Evolutionary conservation across 1,284 basidiomycete species (phyloP).

Genomic region (Bjerkandera adusta): DNA sequence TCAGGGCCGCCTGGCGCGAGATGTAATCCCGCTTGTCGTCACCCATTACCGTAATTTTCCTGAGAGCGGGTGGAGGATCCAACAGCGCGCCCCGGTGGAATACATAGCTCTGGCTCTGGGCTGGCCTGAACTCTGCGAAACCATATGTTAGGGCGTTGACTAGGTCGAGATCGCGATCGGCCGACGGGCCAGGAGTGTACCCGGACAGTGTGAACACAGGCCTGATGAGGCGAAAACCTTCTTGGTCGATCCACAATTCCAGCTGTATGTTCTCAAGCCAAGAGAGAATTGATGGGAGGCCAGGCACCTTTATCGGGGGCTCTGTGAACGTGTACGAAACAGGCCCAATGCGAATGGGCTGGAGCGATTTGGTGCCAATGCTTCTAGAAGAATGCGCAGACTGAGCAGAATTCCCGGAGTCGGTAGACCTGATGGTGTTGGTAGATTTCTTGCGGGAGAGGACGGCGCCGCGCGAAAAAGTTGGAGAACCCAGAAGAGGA

Average conservation of each 20-base stretch:
- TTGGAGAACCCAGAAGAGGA: slow-evolving; percentile 2
- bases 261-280: slow-evolving; percentile 56
- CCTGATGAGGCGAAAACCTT: slow-evolving; percentile 64
- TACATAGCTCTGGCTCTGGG: slow-evolving; percentile 50
- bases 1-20: slow-evolving; percentile 66
- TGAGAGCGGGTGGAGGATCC: slow-evolving; percentile 66
- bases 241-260: slow-evolving; percentile 78
- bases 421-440: slow-evolving; percentile 7
- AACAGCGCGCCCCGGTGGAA: slow-evolving; percentile 73
- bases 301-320: slow-evolving; percentile 16
- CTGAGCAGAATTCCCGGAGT: slow-evolving; percentile 4
- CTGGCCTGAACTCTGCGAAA: slow-evolving; percentile 64
- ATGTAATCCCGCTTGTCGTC: slow-evolving; percentile 70
- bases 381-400: slow-evolving; percentile 4
- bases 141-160: slow-evolving; percentile 34
- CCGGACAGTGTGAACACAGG: slow-evolving; percentile 59
- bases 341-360: slow-evolving; percentile 1
- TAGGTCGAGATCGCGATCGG: slow-evolving; percentile 20
- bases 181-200: slow-evolving; percentile 27
- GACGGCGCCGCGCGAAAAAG: slow-evolving; percentile 1
- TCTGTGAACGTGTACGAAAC: no score
- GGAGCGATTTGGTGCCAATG: neutral
- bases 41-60: slow-evolving; percentile 60
- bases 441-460: slow-evolving; percentile 6
- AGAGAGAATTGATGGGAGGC: slow-evolving; percentile 37